Conservation (phyloP, 2,329 filamentous ascomycete species). For the Trichoderma sp. region DNA sequence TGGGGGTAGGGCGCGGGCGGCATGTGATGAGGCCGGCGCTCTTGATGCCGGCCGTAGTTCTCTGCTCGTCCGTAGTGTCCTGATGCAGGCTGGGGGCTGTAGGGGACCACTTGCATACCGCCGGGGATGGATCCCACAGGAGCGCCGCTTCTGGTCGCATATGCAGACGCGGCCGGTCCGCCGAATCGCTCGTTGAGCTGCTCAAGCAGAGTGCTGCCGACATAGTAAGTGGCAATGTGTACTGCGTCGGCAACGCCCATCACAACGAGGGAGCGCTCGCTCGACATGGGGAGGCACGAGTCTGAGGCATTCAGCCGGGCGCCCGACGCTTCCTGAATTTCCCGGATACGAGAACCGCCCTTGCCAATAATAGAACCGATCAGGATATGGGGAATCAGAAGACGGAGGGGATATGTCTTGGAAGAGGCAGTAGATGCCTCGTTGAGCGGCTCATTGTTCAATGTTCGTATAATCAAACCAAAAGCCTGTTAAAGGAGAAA, state of each 20-base stretch:
- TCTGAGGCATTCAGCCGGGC: slow-evolving; percentile 96
- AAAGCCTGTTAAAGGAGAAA: slow-evolving; percentile 65
- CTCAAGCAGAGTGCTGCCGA: slow-evolving; percentile 95
- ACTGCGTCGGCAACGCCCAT: slow-evolving; percentile 97
- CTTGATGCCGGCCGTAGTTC: slow-evolving; percentile 72
- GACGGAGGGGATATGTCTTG: slow-evolving; percentile 93
- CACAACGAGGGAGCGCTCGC: slow-evolving; percentile 95
- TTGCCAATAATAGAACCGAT: slow-evolving; percentile 99
- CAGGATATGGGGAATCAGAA: slow-evolving; percentile 93
- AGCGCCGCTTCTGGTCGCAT: slow-evolving; percentile 90
- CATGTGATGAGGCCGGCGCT: slow-evolving; percentile 70
- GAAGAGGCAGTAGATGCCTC: slow-evolving; percentile 87
- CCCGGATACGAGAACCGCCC: slow-evolving; percentile 89
- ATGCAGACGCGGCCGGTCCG: slow-evolving; percentile 93
- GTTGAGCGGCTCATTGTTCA: slow-evolving; percentile 94
- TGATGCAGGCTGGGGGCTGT: slow-evolving; percentile 87
- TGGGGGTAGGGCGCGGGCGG: slow-evolving; percentile 71
- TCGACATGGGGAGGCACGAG: slow-evolving; percentile 88
- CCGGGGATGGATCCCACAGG: slow-evolving; percentile 92
- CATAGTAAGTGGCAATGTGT: slow-evolving; percentile 98
- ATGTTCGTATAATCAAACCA: slow-evolving; percentile 92
- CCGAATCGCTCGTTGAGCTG: slow-evolving; percentile 96
- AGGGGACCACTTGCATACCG: slow-evolving; percentile 98
- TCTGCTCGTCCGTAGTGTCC: slow-evolving; percentile 92
- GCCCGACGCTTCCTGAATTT: slow-evolving; percentile 97